phyloP scores from a whole-genome alignment of 2,329 filamentous ascomycete species.

The Pyrenophora teres region DNA sequence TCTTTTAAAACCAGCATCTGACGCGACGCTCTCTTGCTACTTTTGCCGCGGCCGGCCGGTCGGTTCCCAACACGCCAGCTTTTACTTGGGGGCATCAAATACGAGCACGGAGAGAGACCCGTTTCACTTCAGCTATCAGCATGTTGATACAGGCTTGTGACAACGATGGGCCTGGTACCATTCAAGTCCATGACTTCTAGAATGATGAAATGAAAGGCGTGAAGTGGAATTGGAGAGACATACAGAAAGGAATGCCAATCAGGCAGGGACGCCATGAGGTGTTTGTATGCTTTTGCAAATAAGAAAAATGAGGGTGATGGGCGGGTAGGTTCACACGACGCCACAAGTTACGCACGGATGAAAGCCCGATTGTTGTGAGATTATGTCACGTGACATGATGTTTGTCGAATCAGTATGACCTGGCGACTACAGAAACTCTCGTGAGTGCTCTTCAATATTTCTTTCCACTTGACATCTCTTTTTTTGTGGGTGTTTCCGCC shows the following conservation, averaged over 20 bases:
- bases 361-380: background rate
- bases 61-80: conserved; percentile 19
- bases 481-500: too few species aligned
- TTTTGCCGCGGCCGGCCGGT: conserved; percentile 23
- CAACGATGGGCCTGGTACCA: conserved; percentile 44
- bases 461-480: too few species aligned
- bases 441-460: too few species aligned
- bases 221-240: conserved; percentile 50
- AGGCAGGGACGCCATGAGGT: conserved; percentile 24
- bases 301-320: conserved; percentile 21
- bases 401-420: too few species aligned
- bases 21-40: conserved; percentile 12
- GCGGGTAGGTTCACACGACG: conserved; percentile 36
- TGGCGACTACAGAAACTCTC: too few species aligned
- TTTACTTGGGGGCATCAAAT: conserved; percentile 23
- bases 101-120: conserved; percentile 19
- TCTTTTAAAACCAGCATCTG: conserved; percentile 1
- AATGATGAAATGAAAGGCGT: conserved; percentile 54
- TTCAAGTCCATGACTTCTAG: conserved; percentile 58
- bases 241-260: conserved; percentile 35
- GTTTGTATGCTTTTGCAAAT: conserved; percentile 32
- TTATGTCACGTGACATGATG: too few species aligned
- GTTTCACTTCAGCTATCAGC: conserved; percentile 28
- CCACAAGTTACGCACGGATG: conserved; percentile 12
- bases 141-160: conserved; percentile 24